Conservation (phyloP, 768 basidiomycete species). For the Chlorophyllum brunneum region DNA sequence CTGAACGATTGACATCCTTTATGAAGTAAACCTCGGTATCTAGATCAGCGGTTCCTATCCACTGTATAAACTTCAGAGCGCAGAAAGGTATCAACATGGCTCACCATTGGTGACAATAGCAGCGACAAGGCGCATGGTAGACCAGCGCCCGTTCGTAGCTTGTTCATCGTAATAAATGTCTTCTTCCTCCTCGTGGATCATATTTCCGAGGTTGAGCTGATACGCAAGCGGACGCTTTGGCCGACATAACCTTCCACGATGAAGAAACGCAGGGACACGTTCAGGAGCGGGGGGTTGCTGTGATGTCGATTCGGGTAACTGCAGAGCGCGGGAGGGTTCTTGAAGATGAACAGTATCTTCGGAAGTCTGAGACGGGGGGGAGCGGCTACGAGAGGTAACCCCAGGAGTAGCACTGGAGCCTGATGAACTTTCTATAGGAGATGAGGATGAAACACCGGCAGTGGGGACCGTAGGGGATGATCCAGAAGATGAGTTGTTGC, state of each 20-base stretch:
- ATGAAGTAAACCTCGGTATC: constrained; percentile 64
- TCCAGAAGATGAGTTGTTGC: constrained; percentile 10
- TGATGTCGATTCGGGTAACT: not conserved
- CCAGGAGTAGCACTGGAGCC: not conserved
- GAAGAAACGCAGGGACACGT: not conserved
- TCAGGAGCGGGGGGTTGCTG: not conserved
- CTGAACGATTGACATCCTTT: constrained; percentile 67
- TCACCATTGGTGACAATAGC: constrained; percentile 77
- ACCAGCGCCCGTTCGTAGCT: constrained; percentile 79
- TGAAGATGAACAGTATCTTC: not conserved
- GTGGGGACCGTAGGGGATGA: constrained; percentile 5
- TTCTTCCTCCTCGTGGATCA: constrained; percentile 11
- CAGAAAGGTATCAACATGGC: constrained; percentile 17
- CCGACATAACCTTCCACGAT: not conserved
- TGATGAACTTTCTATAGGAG: not conserved
- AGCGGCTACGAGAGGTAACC: not conserved
- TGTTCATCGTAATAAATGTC: constrained; percentile 38
- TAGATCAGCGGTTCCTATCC: constrained; percentile 36
- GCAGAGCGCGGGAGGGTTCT: not conserved
- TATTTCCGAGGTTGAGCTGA: constrained; percentile 7
- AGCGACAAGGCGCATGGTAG: constrained; percentile 92
- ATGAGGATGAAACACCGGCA: not conserved
- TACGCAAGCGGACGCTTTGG: constrained; percentile 4
- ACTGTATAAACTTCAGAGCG: constrained; percentile 22
- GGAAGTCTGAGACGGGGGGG: not conserved